These are phyloP conservation scores for Cladorrhinum sp. DNA, from an alignment of 2,329 filamentous ascomycete genomes.

Conservation along the genomic window DNA sequence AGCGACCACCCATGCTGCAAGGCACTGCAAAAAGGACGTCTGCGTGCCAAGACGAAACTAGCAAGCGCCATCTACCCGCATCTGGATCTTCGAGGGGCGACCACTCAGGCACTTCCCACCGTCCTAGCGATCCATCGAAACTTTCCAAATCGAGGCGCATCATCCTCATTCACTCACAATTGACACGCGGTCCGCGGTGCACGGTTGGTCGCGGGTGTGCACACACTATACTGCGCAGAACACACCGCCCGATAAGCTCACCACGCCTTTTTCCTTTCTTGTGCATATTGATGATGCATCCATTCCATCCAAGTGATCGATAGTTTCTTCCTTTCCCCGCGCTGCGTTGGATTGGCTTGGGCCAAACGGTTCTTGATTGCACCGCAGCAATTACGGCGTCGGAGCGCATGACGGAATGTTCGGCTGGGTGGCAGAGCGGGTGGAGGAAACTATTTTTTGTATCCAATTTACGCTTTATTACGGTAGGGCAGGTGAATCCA, in stretches of 20 bases:
- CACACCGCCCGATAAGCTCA: neutral
- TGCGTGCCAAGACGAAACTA: slow-evolving; percentile 3
- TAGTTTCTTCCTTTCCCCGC: neutral
- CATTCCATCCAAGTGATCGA: neutral
- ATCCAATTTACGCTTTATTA: slow-evolving; percentile 9
- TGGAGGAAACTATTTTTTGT: neutral
- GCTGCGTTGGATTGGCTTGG: slow-evolving; percentile 7
- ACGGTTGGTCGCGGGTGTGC: too few relatives aligned
- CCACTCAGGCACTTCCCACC: neutral
- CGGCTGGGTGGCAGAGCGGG: slow-evolving; percentile 7
- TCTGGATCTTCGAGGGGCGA: slow-evolving; percentile 4
- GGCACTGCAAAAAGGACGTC: neutral
- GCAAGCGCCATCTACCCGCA: slow-evolving; percentile 9
- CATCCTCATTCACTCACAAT: neutral
- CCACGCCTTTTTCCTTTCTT: neutral
- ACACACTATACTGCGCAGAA: neutral
- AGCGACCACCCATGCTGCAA: neutral
- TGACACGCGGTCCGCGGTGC: neutral
- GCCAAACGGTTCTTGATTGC: slow-evolving; percentile 1
- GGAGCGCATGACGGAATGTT: slow-evolving; percentile 8
- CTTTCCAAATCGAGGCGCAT: neutral
- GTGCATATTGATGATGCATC: neutral
- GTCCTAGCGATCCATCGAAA: neutral
- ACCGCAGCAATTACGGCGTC: slow-evolving; percentile 1
- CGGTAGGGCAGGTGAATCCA: neutral